Evolutionary conservation across 2,329 filamentous ascomycete genomes (phyloP), one percentile per base, ranked within the genome.

Genomic region (Fusarium staphyleae): DNA sequence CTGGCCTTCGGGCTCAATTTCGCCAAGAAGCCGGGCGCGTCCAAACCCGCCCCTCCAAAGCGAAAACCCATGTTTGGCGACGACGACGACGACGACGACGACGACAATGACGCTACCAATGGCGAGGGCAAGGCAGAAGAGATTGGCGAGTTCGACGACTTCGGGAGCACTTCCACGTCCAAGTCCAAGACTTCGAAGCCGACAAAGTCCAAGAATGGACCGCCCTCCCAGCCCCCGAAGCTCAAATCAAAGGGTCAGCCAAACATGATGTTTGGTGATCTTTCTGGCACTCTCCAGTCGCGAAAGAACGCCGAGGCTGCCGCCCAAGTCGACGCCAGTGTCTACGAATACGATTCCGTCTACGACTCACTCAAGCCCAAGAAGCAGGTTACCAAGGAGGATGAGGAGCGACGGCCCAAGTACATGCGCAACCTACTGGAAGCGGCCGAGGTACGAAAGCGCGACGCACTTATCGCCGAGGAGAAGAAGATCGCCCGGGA

Each of bases 311-410:
- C 84, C 30, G 79, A 86, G 58, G 83, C 84, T 13, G 89, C 89
- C 2, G 79, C 86, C 56, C 80, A 84, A 53, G 69, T 88, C 8
- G 90, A 95, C 66, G 78, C 89, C 2, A 87, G 85, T 41, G 87
- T 95, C 63, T 95, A 93, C 77, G 90, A 95, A 74, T 96, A 95
- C 75, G 91, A 96, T 70, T 83, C 82, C 2, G 89, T 91, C 16
- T 93, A 91, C 75, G 90, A 93, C 65, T 88, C 87, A 1, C 78
- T 93, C 33, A 88, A 90, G 61, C 83, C 85, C 13, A 81, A 86
- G 53, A 84, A 86, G 55, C 82, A 84, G 62, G 81, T 81, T 52
- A 78, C 77, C 4, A 80, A 79, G 6, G 77, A 78, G 39, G 77
- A 78, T 36, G 77, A 78, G 47, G 83, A 87, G 66, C 79, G 85